These are phyloP conservation scores for Cyberlindnera veronae DNA, from an alignment of 805 yeast species.

Conservation along the genomic window DNA sequence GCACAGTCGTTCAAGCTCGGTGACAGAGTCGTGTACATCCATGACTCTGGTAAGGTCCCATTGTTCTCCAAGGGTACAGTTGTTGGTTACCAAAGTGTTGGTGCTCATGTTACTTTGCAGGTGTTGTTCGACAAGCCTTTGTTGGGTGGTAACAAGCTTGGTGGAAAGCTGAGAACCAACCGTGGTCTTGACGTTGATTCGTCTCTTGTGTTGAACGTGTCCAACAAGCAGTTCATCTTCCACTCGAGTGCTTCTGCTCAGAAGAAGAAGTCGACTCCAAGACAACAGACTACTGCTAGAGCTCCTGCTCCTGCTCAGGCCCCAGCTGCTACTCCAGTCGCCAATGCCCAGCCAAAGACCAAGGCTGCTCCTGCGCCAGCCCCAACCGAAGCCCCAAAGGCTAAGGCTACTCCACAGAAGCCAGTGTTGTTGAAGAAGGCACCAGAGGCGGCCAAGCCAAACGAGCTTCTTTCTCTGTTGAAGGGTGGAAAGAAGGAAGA, in stretches of 20 bases:
- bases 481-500: conserved; percentile 33
- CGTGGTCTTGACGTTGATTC: conserved; percentile 86
- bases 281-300: conserved; percentile 23
- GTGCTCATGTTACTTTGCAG: conserved; percentile 54
- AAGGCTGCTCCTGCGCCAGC: conserved; percentile 25
- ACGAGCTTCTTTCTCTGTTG: conserved; percentile 43
- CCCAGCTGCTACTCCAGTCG: background rate
- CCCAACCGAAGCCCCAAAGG: conserved; percentile 12
- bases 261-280: conserved; percentile 25
- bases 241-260: conserved; percentile 61
- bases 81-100: conserved; percentile 64
- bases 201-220: conserved; percentile 72
- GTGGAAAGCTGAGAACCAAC: conserved; percentile 69
- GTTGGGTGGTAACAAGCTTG: conserved; percentile 77
- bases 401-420: conserved; percentile 9
- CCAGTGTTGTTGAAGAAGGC: conserved; percentile 2
- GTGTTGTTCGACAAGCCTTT: conserved; percentile 82
- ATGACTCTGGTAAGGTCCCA: conserved; percentile 87
- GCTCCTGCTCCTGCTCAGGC: background rate
- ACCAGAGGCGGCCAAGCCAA: conserved; percentile 26
- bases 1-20: conserved; percentile 81
- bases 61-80: conserved; percentile 87
- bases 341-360: background rate
- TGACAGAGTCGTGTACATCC: conserved; percentile 83
- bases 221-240: conserved; percentile 70